These are phyloP conservation scores for Vigna reflexopilosa DNA, from an alignment of 306 rosid genomes.

Conservation along the genomic window DNA sequence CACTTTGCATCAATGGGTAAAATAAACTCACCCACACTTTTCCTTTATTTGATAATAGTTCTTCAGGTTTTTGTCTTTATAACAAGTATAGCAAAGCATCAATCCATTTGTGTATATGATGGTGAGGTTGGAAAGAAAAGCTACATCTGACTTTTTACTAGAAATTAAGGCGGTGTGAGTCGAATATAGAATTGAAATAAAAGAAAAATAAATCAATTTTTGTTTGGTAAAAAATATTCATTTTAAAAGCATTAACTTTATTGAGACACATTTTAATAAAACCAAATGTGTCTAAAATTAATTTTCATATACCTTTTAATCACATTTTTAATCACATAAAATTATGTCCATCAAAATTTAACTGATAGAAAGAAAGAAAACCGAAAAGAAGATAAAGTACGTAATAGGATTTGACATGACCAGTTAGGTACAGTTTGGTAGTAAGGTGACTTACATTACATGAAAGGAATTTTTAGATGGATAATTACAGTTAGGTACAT, in stretches of 20 bases:
- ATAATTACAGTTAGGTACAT: constrained; percentile 26
- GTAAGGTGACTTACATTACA: constrained; percentile 14
- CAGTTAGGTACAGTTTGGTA: constrained; percentile 31
- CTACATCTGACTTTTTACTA: no score
- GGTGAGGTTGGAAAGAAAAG: no score
- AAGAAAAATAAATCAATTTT: not conserved
- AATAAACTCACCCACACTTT: not conserved
- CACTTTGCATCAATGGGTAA: not conserved
- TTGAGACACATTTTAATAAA: not conserved
- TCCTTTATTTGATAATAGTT: not conserved
- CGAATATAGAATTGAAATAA: not conserved
- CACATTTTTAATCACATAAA: not conserved
- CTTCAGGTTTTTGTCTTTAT: not conserved
- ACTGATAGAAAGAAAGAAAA: not conserved
- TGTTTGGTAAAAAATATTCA: not conserved
- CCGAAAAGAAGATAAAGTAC: not conserved
- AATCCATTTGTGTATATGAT: no score
- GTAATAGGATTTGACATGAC: constrained; percentile 1
- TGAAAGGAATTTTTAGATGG: constrained; percentile 21
- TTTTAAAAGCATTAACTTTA: not conserved
- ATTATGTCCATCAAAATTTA: not conserved
- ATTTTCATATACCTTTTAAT: not conserved
- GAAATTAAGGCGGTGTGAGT: no score
- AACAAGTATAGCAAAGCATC: no score
- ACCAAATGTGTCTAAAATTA: not conserved